phyloP scores from a whole-genome alignment of 371 early-diverging fungal genomes.

The Syncephalastrum monosporum region DNA sequence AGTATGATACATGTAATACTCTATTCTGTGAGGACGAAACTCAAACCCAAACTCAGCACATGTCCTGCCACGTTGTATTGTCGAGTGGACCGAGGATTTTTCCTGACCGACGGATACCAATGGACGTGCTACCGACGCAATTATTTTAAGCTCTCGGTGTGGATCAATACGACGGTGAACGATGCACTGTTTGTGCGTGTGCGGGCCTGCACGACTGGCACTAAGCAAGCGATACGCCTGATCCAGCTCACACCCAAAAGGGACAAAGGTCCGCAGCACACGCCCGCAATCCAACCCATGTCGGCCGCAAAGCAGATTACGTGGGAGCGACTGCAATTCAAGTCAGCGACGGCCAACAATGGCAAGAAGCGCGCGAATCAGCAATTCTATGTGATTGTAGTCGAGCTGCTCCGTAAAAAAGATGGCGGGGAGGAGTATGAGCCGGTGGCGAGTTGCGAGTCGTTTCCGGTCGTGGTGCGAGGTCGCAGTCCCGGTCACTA shows the following conservation, averaged over 20 bases:
- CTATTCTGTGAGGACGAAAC: slow-evolving; percentile 18
- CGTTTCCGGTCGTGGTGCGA: slow-evolving; percentile 81
- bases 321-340: slow-evolving; percentile 91
- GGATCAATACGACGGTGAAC: slow-evolving; percentile 49
- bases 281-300: slow-evolving; percentile 56
- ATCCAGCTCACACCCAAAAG: slow-evolving; percentile 89
- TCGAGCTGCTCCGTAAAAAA: slow-evolving; percentile 61
- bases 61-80: too few relatives aligned
- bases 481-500: slow-evolving; percentile 90
- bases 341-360: slow-evolving; percentile 87
- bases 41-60: slow-evolving; percentile 28
- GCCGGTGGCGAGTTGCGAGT: slow-evolving; percentile 58
- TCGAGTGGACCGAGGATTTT: slow-evolving; percentile 66
- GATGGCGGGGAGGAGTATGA: slow-evolving; percentile 28
- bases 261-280: slow-evolving; percentile 81
- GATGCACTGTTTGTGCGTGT: slow-evolving; percentile 23
- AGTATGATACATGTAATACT: neutral
- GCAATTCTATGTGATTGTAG: slow-evolving; percentile 73
- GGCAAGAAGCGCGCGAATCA: slow-evolving; percentile 81
- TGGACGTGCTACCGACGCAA: slow-evolving; percentile 94
- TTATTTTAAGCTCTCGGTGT: slow-evolving; percentile 78
- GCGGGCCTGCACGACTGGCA: slow-evolving; percentile 13
- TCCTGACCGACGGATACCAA: slow-evolving; percentile 54
- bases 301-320: slow-evolving; percentile 41
- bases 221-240: slow-evolving; percentile 59